Evolutionary conservation across 108 stramenopile species (phyloP).

Genomic region (Nannochloropsis gaditana): DNA sequence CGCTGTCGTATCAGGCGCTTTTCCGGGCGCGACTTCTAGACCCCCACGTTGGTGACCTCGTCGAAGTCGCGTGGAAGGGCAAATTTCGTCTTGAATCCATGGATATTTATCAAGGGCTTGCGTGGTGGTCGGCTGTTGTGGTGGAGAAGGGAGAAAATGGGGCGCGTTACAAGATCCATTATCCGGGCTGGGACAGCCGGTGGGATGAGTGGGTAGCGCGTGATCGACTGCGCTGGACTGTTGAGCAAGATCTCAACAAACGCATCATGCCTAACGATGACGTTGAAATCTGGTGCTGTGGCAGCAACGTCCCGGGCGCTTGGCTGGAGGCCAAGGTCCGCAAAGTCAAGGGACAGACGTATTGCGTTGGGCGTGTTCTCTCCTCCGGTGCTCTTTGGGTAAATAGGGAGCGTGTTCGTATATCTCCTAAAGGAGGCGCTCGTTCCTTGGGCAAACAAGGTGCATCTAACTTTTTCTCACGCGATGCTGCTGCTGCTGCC

Average conservation of each 20-base stretch:
- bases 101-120: slow-evolving; percentile 50
- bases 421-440: slow-evolving; percentile 17
- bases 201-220: slow-evolving; percentile 58
- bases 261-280: slow-evolving; percentile 24
- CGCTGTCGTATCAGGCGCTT: neutral
- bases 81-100: slow-evolving; percentile 52
- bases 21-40: neutral
- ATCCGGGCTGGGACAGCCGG: slow-evolving; percentile 54
- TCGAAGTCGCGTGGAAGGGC: slow-evolving; percentile 54
- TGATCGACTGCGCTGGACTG: slow-evolving; percentile 50
- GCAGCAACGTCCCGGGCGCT: slow-evolving; percentile 53
- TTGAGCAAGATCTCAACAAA: slow-evolving; percentile 9
- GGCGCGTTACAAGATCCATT: slow-evolving; percentile 51
- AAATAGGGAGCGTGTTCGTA: slow-evolving; percentile 26
- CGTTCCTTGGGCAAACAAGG: slow-evolving; percentile 5
- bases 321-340: slow-evolving; percentile 52
- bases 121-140: slow-evolving; percentile 53
- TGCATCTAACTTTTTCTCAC: neutral
- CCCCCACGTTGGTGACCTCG: slow-evolving; percentile 39
- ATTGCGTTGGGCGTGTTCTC: slow-evolving; percentile 38
- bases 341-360: slow-evolving; percentile 9
- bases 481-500: neutral
- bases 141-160: slow-evolving; percentile 40
- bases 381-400: slow-evolving; percentile 40
- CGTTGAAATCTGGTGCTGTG: slow-evolving; percentile 56